Percentiles rank a stretch among this genome's conserved stretches.
Evolutionary conservation across 441 rosid species (phyloP).

Genomic region (Euphorbia neoarborescens): DNA sequence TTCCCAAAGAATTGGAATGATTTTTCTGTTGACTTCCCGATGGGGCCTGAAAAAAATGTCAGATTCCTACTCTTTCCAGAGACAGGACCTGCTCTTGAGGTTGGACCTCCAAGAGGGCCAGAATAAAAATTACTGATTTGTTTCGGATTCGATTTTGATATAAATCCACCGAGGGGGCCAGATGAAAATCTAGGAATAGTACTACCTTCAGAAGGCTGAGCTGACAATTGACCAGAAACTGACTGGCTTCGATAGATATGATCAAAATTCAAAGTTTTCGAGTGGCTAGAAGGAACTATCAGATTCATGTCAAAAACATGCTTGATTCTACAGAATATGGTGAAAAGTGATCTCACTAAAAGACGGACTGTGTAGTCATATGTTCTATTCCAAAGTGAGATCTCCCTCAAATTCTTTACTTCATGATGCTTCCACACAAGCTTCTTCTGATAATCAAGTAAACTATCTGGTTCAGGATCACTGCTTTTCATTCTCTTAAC

Average conservation of each 20-base stretch:
- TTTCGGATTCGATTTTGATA: conserved; percentile 42
- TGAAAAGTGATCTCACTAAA: conserved; percentile 66
- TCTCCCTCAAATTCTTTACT: conserved; percentile 61
- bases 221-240: conserved; percentile 49
- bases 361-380: conserved; percentile 66
- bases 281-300: conserved; percentile 31
- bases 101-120: conserved; percentile 58
- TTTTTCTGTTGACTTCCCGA: conserved; percentile 42
- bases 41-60: conserved; percentile 71
- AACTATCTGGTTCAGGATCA: conserved; percentile 47
- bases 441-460: conserved; percentile 65
- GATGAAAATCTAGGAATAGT: conserved; percentile 63
- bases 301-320: conserved; percentile 57
- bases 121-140: conserved; percentile 56
- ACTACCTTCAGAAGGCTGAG: conserved; percentile 47
- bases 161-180: conserved; percentile 54
- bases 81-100: conserved; percentile 44
- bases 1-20: conserved; percentile 50
- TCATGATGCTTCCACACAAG: conserved; percentile 80
- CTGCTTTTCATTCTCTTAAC: conserved; percentile 56
- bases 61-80: conserved; percentile 35
- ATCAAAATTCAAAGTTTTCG: conserved; percentile 43
- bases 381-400: conserved; percentile 81
- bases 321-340: conserved; percentile 55
- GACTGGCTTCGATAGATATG: conserved; percentile 58